A percentile compares a stretch with the other conserved stretches of the same genome.
Conservation (phyloP, 768 basidiomycete genomes). For the Lactarius psammicola region DNA sequence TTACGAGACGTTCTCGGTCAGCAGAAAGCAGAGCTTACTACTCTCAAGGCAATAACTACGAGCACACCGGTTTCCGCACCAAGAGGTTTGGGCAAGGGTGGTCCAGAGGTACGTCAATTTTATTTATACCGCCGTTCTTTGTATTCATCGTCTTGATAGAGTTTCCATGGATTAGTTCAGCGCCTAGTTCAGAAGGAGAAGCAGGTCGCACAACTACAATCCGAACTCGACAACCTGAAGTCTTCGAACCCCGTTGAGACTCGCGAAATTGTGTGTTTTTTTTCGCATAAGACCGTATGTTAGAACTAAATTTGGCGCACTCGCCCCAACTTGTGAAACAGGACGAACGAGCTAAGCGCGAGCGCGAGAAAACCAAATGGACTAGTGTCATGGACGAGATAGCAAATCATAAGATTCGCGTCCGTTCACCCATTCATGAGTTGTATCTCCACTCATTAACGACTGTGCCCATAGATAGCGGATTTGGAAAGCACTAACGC, state of each 20-base stretch:
- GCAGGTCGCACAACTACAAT: slow-evolving; percentile 70
- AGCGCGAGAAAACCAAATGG: slow-evolving; percentile 73
- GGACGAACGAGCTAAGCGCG: slow-evolving; percentile 74
- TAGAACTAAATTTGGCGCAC: background rate
- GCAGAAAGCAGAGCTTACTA: slow-evolving; percentile 66
- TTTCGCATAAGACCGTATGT: background rate
- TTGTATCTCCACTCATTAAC: background rate
- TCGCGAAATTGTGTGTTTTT: slow-evolving; percentile 56
- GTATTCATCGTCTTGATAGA: slow-evolving; percentile 40
- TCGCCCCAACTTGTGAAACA: slow-evolving; percentile 32
- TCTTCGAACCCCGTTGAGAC: slow-evolving; percentile 55
- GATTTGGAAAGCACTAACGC: slow-evolving; percentile 49
- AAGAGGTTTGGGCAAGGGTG: slow-evolving; percentile 48
- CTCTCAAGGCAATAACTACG: slow-evolving; percentile 53
- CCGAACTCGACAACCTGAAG: slow-evolving; percentile 64
- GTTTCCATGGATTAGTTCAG: slow-evolving; percentile 71
- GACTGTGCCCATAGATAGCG: slow-evolving; percentile 42
- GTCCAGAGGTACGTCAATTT: slow-evolving; percentile 50
- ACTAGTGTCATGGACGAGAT: slow-evolving; percentile 74
- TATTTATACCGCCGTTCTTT: background rate
- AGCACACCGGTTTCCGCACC: slow-evolving; percentile 39
- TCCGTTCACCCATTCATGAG: slow-evolving; percentile 34
- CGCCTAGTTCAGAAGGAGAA: slow-evolving; percentile 84
- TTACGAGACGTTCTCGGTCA: slow-evolving; percentile 56
- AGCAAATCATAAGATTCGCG: slow-evolving; percentile 65